phyloP scores from a whole-genome alignment of 2,329 filamentous ascomycete species.

The Ophiostoma himal-ulmi region DNA sequence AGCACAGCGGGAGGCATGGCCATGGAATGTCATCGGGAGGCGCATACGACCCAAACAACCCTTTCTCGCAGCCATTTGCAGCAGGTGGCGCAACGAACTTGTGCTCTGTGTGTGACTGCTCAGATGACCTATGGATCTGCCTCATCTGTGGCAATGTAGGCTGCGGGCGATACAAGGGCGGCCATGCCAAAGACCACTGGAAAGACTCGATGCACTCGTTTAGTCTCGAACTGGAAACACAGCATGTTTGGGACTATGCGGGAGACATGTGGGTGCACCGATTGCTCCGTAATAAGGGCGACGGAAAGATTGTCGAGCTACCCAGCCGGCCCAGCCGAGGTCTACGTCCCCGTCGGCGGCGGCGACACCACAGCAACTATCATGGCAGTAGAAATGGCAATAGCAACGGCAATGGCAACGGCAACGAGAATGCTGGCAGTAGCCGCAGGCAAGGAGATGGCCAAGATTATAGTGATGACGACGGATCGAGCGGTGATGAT shows the following conservation, averaged over 20 bases:
- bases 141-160: slow-evolving; percentile 88
- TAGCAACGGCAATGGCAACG: neutral
- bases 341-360: neutral
- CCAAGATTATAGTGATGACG: neutral
- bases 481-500: slow-evolving; percentile 16
- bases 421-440: neutral
- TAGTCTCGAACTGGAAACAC: slow-evolving; percentile 84
- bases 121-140: slow-evolving; percentile 88
- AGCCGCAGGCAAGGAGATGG: neutral
- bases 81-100: slow-evolving; percentile 57
- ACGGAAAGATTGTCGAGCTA: slow-evolving; percentile 89
- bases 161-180: slow-evolving; percentile 89
- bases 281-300: slow-evolving; percentile 86
- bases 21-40: slow-evolving; percentile 19
- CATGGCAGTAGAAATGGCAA: neutral
- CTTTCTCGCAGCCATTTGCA: slow-evolving; percentile 51
- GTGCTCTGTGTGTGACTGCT: slow-evolving; percentile 74
- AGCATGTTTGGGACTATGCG: slow-evolving; percentile 97
- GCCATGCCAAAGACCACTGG: slow-evolving; percentile 90
- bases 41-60: slow-evolving; percentile 43
- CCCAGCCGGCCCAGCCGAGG: slow-evolving; percentile 43
- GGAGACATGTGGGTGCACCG: slow-evolving; percentile 95
- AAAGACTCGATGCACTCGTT: slow-evolving; percentile 86
- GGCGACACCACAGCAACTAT: neutral
- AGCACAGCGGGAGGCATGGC: neutral